Base-by-base conservation (phyloP, 345 rosid genomes). In the Iberis pinnata region DNA sequence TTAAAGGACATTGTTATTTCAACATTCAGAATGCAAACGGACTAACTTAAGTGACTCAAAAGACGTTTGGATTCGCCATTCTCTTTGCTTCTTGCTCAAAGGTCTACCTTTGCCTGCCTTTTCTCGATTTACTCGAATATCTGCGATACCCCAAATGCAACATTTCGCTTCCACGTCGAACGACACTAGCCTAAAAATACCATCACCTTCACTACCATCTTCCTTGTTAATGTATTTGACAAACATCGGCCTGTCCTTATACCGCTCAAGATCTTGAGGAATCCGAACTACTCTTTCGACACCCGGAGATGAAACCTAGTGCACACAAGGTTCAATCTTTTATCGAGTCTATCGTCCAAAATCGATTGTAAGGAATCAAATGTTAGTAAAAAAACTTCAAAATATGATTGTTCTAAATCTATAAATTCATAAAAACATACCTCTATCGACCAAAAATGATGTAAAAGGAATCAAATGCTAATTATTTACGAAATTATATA, bases 51-150 rank as follows among this genome's bases (percentile, higher is more conserved):
- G 56, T 7, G 82, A 80, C 40, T 72, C 72, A 18, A 90, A 90
- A 39, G 76, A 50, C 4, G 92, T 90, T 51, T 44, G 65, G 40
- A 86, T 72, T 4, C 86, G 78, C 96, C 92, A 86, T 18, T 84
- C 89, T 43, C 78, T 73, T 73, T 79, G 98, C 78, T 79, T 90
- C 81, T 80, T 86, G 76, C 49, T 78, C 36, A 90, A 80, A 33
- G 92, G 94, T 61, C 98, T 86, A 27, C 98, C 98, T 73, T 89
- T 86, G 42, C 96, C 94, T 1, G 80, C 80, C 59, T 82, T 90
- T 72, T 86, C 98, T 59, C 96, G 78, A 56, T 90, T 90, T 12
- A 73, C 51, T 73, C 80, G 71, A 49, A 84, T 92, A 70, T 89
- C 69, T 5, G 98, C 96, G 16, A 84, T 9, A 8, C 98, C 97